Conservation (phyloP, 768 basidiomycete genomes). For the Rhodosporidiobolus odoratus region DNA sequence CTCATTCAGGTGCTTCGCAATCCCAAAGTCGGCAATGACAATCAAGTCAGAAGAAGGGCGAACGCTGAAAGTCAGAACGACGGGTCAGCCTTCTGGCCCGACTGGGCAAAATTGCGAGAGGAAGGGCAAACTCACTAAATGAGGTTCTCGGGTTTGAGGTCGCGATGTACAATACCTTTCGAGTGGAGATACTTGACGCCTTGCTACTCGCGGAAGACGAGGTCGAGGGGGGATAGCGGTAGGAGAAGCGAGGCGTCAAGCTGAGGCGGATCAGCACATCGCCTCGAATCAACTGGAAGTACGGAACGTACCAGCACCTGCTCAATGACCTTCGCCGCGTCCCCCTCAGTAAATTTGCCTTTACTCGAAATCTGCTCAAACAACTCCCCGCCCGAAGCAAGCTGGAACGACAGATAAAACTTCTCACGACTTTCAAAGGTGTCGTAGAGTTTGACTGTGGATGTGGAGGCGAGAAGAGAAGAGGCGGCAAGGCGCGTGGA, state of each 20-base stretch:
- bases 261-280: neutral
- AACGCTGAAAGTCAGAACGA: neutral
- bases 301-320: slow-evolving; percentile 30
- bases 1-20: slow-evolving; percentile 50
- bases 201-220: neutral
- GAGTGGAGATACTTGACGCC: slow-evolving; percentile 85
- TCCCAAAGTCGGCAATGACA: slow-evolving; percentile 96
- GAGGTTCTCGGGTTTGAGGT: slow-evolving; percentile 98
- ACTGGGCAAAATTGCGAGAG: too few species aligned
- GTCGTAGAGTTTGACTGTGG: slow-evolving; percentile 86
- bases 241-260: neutral
- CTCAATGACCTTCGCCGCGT: slow-evolving; percentile 68
- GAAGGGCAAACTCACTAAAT: slow-evolving; percentile 47
- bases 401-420: slow-evolving; percentile 77
- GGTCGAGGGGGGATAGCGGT: neutral
- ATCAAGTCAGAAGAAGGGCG: slow-evolving; percentile 63
- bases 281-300: neutral
- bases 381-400: slow-evolving; percentile 88
- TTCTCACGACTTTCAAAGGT: slow-evolving; percentile 92
- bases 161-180: slow-evolving; percentile 90
- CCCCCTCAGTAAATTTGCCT: slow-evolving; percentile 89
- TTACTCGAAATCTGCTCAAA: slow-evolving; percentile 78
- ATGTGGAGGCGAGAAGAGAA: neutral
- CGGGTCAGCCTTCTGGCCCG: neutral
- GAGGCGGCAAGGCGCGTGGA: neutral